phyloP scores from a whole-genome alignment of 2,329 filamentous ascomycete species.

The Cadophora sp. region DNA sequence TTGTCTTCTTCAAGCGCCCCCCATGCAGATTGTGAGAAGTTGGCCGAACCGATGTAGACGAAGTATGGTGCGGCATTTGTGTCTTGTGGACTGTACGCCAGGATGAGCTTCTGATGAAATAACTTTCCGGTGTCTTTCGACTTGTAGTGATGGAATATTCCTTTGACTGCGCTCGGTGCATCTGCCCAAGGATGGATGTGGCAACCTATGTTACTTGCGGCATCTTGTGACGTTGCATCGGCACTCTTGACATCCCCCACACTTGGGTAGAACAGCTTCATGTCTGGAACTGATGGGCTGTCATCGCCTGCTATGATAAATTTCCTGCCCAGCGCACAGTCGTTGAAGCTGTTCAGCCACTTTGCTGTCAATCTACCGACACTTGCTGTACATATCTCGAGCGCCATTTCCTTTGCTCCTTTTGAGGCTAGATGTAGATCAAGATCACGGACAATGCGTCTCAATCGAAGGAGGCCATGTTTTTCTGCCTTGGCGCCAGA shows the following conservation, averaged over 20 bases:
- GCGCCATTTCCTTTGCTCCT: constrained; percentile 10
- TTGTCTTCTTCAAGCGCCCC: constrained; percentile 24
- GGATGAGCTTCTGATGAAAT: constrained; percentile 29
- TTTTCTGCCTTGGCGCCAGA: constrained; percentile 28
- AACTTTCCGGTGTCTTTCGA: constrained; percentile 26
- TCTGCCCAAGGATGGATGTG: constrained; percentile 27
- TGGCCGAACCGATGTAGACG: constrained; percentile 28
- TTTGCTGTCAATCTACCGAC: constrained; percentile 24
- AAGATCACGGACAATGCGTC: constrained; percentile 25
- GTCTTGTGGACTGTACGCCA: constrained; percentile 24
- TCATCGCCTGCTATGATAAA: constrained; percentile 11
- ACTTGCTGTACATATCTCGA: constrained; percentile 29
- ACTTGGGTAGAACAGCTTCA: constrained; percentile 30
- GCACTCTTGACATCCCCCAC: constrained; percentile 26
- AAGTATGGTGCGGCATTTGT: constrained; percentile 17
- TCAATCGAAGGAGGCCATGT: constrained; percentile 27
- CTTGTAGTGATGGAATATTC: constrained; percentile 27
- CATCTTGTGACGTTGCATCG: constrained; percentile 17
- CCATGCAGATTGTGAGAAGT: constrained; percentile 28
- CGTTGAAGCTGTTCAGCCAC: constrained; percentile 27
- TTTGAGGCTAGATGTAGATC: constrained; percentile 14
- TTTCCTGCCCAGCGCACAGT: constrained; percentile 26
- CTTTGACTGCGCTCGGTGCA: constrained; percentile 23
- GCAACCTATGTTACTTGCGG: constrained; percentile 29
- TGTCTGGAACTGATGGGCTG: constrained; percentile 17